Base-by-base conservation (phyloP, 208 protist species). In the Sergeia podlipaevii region DNA sequence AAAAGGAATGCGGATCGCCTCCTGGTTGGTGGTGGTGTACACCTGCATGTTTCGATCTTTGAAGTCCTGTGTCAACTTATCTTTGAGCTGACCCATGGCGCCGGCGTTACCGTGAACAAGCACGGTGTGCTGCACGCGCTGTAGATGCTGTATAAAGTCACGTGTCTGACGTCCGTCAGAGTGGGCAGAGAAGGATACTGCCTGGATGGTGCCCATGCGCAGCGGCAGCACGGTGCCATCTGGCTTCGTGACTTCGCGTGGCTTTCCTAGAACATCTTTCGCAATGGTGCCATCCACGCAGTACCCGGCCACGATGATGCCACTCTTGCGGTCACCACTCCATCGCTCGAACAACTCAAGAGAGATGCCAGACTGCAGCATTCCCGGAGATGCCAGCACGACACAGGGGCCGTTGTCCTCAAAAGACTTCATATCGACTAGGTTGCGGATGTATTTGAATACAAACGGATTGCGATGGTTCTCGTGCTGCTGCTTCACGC, bases 341-440 rank as follows among this genome's bases (percentile, higher is more conserved):
- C 98, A 99, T 26, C 80, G 64, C 61, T 99, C 98, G 60, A 99
- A 99, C 3, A 99, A 74, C 56, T 99, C 85, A 1, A 98, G 77
- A 7, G 96, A 99, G 30, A 99, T 68, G 23, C 98, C 98, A 18
- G 75, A 96, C 62, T 99, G 97, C 26, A 99, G 57, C 89, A 99
- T 98, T 46, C 97, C 98, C 26, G 97, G 97, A 13, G 87, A 97
- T 3, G 96, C 96, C 10, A 98, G 69, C 44, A 98, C 93, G 8
- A 98, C 93, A 43, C 84, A 97, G 13, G 95, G 94, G n/a, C 93
- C 91, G 37, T 61, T 83, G 66, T 97, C 91, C 44, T 98, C 89
- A 56, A 99, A 97, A 17, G 77, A 50, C 28, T 92, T 80, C 17
- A 90, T 89, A 34, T 89, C 82, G 28, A 92, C 78, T 11, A 99